These are phyloP conservation scores for Glycyrrhiza uralensis DNA, from an alignment of 306 rosid genomes.

Conservation along the genomic window DNA sequence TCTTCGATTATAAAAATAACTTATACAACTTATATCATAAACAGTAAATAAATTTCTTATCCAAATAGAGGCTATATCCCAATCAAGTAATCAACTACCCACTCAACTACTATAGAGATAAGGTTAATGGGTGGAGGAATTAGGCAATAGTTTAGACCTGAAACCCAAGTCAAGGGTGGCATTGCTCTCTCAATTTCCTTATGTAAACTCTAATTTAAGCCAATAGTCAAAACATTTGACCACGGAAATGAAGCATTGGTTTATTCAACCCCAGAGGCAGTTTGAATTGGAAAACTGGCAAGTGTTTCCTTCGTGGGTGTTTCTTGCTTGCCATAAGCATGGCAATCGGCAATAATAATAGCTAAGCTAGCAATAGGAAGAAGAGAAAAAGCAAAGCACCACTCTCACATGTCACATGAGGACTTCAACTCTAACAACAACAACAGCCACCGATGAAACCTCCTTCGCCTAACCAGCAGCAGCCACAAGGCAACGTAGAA, in stretches of 20 bases:
- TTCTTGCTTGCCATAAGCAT: conserved; percentile 5
- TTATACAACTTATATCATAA: too few species aligned
- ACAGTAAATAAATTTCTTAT: too few species aligned
- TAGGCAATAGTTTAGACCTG: neutral
- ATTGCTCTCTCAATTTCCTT: neutral
- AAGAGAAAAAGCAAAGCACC: neutral
- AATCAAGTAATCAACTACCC: neutral
- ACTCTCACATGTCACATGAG: conserved; percentile 1
- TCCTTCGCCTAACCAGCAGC: neutral
- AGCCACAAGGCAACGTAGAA: neutral
- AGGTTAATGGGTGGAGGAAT: neutral
- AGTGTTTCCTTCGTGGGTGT: conserved; percentile 5
- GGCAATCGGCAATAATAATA: neutral
- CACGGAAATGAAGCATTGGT: neutral
- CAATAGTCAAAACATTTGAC: conserved; percentile 14
- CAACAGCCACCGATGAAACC: neutral
- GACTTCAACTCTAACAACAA: neutral
- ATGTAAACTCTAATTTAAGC: neutral
- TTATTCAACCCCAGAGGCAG: conserved; percentile 5
- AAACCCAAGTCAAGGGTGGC: neutral
- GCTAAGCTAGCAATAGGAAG: too few species aligned
- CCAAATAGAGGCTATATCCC: too few species aligned
- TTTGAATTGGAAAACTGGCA: neutral
- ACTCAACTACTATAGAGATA: neutral
- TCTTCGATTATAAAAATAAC: too few species aligned